These are phyloP conservation scores for Eimeria zaria DNA, from an alignment of 169 alveolate genomes.

Conservation along the genomic window DNA sequence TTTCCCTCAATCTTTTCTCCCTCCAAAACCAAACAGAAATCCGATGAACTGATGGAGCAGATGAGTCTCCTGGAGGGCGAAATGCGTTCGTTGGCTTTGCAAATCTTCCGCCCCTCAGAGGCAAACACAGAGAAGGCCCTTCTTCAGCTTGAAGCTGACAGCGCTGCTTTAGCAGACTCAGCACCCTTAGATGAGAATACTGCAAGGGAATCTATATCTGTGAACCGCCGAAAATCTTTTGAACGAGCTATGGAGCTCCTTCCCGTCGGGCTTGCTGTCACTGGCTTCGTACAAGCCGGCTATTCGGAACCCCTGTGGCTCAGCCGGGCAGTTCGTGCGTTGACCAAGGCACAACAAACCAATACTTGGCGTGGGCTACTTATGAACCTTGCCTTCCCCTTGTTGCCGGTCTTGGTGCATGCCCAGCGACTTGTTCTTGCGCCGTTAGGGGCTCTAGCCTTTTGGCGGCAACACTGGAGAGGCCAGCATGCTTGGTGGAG, in stretches of 20 bases:
- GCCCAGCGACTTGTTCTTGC: constrained; percentile 16
- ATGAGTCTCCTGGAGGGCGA: constrained; percentile 18
- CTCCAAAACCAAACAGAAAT: constrained; percentile 19
- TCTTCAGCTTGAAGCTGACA: constrained; percentile 9
- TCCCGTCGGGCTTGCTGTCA: constrained; percentile 63
- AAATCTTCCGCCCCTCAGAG: constrained; percentile 45
- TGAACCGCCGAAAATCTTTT: neutral
- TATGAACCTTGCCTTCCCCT: constrained; percentile 56
- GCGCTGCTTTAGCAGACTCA: neutral
- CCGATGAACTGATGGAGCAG: constrained; percentile 43
- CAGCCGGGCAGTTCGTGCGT: constrained; percentile 28
- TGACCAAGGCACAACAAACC: constrained; percentile 76
- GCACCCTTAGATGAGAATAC: neutral
- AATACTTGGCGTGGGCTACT: constrained; percentile 17
- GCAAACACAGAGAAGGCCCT: constrained; percentile 43
- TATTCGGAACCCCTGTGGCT: constrained; percentile 78
- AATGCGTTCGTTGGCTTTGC: constrained; percentile 46
- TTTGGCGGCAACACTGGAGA: constrained; percentile 74
- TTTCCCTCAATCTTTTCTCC: constrained; percentile 43
- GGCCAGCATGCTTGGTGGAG: constrained; percentile 83
- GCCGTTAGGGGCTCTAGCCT: constrained; percentile 10
- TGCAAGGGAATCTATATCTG: neutral
- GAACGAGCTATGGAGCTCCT: constrained; percentile 49
- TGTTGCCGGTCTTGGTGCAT: constrained; percentile 66
- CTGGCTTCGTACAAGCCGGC: constrained; percentile 55